Conservation (phyloP, 1,139 yeast genomes). For the Hanseniaspora gamundiae region DNA sequence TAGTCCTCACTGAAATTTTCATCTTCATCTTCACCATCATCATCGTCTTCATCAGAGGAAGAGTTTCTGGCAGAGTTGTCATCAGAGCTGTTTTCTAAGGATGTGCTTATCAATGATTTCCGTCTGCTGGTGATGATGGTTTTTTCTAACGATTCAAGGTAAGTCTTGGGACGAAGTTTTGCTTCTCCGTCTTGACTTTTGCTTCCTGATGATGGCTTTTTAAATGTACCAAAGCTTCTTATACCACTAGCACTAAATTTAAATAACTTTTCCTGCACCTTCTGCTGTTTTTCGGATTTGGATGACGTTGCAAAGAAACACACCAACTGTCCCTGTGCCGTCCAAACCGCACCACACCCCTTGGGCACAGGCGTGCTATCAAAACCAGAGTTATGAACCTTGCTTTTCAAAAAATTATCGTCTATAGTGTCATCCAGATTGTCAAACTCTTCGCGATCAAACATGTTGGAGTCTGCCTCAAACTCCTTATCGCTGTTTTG, state of each 20-base stretch:
- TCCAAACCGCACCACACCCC: constrained; percentile 89
- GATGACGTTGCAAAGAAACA: constrained; percentile 66
- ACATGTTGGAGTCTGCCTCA: constrained; percentile 14
- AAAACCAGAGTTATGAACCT: constrained; percentile 25
- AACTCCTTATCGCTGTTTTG: constrained; percentile 10
- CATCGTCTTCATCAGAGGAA: not conserved
- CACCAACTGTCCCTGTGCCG: constrained; percentile 62
- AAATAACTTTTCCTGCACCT: constrained; percentile 18
- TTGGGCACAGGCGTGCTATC: constrained; percentile 87
- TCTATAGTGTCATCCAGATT: constrained; percentile 13
- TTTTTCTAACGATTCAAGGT: constrained; percentile 3
- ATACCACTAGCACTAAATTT: constrained; percentile 35
- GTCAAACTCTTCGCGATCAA: constrained; percentile 21
- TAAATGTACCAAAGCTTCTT: constrained; percentile 27
- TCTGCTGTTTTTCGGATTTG: constrained; percentile 26
- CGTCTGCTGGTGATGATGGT: constrained; percentile 1
- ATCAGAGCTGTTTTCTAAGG: not conserved
- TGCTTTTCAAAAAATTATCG: constrained; percentile 5
- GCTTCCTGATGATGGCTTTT: constrained; percentile 10
- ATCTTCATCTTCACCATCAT: constrained; percentile 13
- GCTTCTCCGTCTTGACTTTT: constrained; percentile 1
- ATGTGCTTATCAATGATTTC: not conserved
- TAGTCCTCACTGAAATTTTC: not conserved
- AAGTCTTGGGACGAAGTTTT: constrained; percentile 4
- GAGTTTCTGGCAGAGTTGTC: not conserved